Percentiles rank a stretch among this genome's conserved stretches.
phyloP scores from a whole-genome alignment of 2,329 filamentous ascomycete species.

The Aspergillus novoparasiticus region DNA sequence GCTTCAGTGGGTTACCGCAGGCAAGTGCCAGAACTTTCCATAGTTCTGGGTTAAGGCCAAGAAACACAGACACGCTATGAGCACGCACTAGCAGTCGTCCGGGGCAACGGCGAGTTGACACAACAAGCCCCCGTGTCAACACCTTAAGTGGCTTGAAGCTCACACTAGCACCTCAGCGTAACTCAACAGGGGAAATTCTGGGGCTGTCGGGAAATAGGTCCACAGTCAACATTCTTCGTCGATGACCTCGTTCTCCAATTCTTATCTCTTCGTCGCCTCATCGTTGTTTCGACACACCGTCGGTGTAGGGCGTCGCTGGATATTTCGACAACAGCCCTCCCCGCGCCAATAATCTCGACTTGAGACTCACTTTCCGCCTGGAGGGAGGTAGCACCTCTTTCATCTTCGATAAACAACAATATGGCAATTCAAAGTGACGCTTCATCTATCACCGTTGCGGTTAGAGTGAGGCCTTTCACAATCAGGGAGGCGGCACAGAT shows the following conservation, averaged over 20 bases:
- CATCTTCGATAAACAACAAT: constrained; percentile 18
- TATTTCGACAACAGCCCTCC: constrained; percentile 24
- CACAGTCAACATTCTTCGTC: constrained; percentile 34
- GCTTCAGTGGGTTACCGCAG: not conserved
- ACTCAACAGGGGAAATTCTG: constrained; percentile 18
- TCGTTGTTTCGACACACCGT: constrained; percentile 17
- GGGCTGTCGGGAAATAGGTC: constrained; percentile 25
- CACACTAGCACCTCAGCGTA: constrained; percentile 16
- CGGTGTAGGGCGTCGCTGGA: constrained; percentile 23
- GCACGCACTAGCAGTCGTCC: constrained; percentile 23
- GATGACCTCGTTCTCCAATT: constrained; percentile 8
- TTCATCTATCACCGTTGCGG: constrained; percentile 55
- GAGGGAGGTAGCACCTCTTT: constrained; percentile 19
- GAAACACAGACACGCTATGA: not conserved
- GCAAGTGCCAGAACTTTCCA: not conserved
- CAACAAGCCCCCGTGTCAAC: constrained; percentile 30
- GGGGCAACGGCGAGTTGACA: constrained; percentile 35
- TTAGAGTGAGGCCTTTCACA: constrained; percentile 68
- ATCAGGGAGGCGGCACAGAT: constrained; percentile 95
- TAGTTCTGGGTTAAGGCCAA: not conserved
- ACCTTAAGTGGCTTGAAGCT: constrained; percentile 20
- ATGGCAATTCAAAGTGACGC: constrained; percentile 50
- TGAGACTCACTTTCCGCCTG: constrained; percentile 20
- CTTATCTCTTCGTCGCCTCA: constrained; percentile 17
- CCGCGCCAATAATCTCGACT: constrained; percentile 11